phyloP scores from a whole-genome alignment of 2,329 filamentous ascomycete genomes.

The Scedosporium dehoogii region DNA sequence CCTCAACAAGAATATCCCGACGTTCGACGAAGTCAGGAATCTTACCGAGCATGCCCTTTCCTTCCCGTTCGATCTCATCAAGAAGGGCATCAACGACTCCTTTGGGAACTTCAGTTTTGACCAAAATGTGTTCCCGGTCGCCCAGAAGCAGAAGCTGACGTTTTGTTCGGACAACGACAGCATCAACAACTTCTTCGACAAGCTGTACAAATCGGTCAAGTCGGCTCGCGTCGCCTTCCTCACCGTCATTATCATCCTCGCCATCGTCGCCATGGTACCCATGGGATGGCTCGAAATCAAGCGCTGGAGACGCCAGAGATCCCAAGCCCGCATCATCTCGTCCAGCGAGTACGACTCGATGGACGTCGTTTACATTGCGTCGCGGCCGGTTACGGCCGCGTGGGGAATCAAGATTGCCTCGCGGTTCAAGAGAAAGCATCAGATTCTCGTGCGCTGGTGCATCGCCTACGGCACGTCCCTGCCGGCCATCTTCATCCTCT shows the following conservation, averaged over 20 bases:
- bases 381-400: conserved; percentile 65
- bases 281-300: conserved; percentile 76
- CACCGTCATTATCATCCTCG: conserved; percentile 60
- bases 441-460: conserved; percentile 71
- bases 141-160: conserved; percentile 67
- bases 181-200: conserved; percentile 75
- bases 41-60: conserved; percentile 65
- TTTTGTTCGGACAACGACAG: conserved; percentile 84
- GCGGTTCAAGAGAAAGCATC: conserved; percentile 53
- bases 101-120: conserved; percentile 72
- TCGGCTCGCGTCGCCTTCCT: conserved; percentile 67
- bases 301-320: conserved; percentile 63
- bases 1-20: conserved; percentile 71
- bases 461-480: conserved; percentile 80
- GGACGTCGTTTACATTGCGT: conserved; percentile 82
- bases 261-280: conserved; percentile 62
- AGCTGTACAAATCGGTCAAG: conserved; percentile 55
- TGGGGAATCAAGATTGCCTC: conserved; percentile 62
- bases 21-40: conserved; percentile 75
- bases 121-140: conserved; percentile 67
- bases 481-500: conserved; percentile 76
- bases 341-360: conserved; percentile 64
- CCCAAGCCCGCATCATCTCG: conserved; percentile 56
- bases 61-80: conserved; percentile 73
- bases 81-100: conserved; percentile 58